These are phyloP conservation scores for Rubroboletus satanas DNA, from an alignment of 768 basidiomycete genomes.

Conservation along the genomic window DNA sequence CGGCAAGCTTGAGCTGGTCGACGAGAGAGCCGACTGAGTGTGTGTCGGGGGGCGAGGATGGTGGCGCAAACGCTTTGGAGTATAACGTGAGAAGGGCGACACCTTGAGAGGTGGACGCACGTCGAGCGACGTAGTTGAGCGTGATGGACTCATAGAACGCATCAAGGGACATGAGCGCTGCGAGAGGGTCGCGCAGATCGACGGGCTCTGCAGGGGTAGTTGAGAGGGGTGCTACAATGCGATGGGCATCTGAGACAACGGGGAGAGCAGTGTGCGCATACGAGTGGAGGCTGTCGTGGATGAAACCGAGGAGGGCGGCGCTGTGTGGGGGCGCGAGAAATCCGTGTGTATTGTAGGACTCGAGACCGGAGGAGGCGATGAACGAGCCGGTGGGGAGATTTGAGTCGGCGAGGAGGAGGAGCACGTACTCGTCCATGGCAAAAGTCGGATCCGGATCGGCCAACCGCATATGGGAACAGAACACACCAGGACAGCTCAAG, in stretches of 20 bases:
- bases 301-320: constrained; percentile 47
- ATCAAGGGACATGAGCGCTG: constrained; percentile 56
- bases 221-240: constrained; percentile 26
- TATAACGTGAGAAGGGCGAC: constrained; percentile 88
- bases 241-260: constrained; percentile 75
- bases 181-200: constrained; percentile 32
- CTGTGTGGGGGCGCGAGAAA: constrained; percentile 40
- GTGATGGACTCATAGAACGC: constrained; percentile 79
- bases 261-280: constrained; percentile 75
- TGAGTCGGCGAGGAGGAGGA: constrained; percentile 81
- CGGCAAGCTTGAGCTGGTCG: constrained; percentile 62
- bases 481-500: neutral
- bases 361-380: constrained; percentile 90
- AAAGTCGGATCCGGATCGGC: neutral
- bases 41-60: constrained; percentile 19
- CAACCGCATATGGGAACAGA: too few relatives aligned
- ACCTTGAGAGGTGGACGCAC: constrained; percentile 90
- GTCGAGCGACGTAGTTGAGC: constrained; percentile 81
- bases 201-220: constrained; percentile 6
- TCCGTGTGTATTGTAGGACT: constrained; percentile 86
- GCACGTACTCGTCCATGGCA: constrained; percentile 47
- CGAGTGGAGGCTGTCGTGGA: constrained; percentile 68
- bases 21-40: constrained; percentile 39
- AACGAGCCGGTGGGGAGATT: constrained; percentile 98
- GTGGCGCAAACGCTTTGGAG: constrained; percentile 73